Conservation (phyloP, 352 stramenopile species). For the Halophytophthora batemanensis region DNA sequence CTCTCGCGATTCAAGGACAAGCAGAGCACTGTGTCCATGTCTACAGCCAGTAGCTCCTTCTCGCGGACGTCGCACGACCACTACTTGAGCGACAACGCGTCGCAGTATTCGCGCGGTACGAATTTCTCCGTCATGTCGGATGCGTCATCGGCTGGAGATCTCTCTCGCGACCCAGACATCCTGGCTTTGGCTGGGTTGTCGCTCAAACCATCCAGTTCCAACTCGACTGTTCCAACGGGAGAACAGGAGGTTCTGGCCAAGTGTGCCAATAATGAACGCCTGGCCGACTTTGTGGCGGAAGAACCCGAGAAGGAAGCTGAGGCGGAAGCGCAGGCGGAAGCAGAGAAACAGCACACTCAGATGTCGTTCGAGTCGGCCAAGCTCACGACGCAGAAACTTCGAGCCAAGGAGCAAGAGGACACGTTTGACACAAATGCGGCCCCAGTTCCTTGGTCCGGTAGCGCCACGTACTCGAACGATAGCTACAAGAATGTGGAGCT, state of each 20-base stretch:
- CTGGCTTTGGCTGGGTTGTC: conserved; percentile 51
- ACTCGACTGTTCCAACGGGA: conserved; percentile 21
- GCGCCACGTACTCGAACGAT: neutral
- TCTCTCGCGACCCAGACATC: conserved; percentile 51
- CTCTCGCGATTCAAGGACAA: conserved; percentile 31
- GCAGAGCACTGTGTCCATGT: conserved; percentile 50
- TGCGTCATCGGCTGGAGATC: conserved; percentile 30
- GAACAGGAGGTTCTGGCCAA: conserved; percentile 5
- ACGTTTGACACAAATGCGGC: conserved; percentile 5
- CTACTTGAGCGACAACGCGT: conserved; percentile 28
- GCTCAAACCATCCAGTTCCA: conserved; percentile 16
- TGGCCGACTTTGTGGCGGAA: conserved; percentile 13
- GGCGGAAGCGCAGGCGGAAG: conserved; percentile 3
- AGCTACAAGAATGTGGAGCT: no score
- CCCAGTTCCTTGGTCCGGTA: conserved; percentile 13
- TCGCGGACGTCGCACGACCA: conserved; percentile 31
- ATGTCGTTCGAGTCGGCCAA: no score
- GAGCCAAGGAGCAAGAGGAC: conserved; percentile 8
- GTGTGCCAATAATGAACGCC: conserved; percentile 13
- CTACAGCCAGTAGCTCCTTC: conserved; percentile 56
- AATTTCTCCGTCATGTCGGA: conserved; percentile 50
- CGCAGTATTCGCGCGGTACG: conserved; percentile 29
- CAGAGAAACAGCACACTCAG: neutral
- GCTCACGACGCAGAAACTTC: neutral
- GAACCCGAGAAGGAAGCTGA: conserved; percentile 13